Conservation (phyloP, 768 basidiomycete genomes). For the Termitomyces titanicus region DNA sequence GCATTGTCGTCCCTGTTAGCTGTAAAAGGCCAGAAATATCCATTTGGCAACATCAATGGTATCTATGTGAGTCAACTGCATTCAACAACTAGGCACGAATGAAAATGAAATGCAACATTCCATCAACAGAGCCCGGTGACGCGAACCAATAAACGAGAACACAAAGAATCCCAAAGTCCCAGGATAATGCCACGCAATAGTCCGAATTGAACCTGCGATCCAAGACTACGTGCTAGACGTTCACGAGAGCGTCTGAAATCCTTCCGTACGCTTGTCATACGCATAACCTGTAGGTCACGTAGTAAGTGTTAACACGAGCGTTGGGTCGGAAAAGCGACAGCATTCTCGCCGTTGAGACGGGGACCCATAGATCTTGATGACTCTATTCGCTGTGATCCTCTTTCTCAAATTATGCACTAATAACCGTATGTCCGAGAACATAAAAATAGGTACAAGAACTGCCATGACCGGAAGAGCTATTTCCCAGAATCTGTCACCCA, state of each 20-base stretch:
- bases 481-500: slow-evolving; percentile 55
- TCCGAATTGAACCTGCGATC: not conserved
- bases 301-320: too few relatives aligned
- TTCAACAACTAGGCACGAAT: too few relatives aligned
- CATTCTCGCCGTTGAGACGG: not conserved
- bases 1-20: too few relatives aligned
- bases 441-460: slow-evolving; percentile 48
- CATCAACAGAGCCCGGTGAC: not conserved
- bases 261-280: not conserved
- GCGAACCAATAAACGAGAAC: not conserved
- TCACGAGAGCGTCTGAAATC: not conserved
- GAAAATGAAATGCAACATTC: too few relatives aligned
- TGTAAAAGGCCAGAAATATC: too few relatives aligned
- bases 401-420: slow-evolving; percentile 46
- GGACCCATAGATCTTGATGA: slow-evolving; percentile 23
- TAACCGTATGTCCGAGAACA: slow-evolving; percentile 45
- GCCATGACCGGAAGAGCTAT: slow-evolving; percentile 59
- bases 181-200: too few relatives aligned
- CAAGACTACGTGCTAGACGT: not conserved
- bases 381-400: slow-evolving; percentile 26
- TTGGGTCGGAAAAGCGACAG: not conserved
- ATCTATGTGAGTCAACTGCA: not conserved
- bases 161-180: not conserved
- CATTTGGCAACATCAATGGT: not conserved
- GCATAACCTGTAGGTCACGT: too few relatives aligned